Evolutionary conservation across 2,329 filamentous ascomycete species (phyloP).

Genomic region (Alternaria sp.): DNA sequence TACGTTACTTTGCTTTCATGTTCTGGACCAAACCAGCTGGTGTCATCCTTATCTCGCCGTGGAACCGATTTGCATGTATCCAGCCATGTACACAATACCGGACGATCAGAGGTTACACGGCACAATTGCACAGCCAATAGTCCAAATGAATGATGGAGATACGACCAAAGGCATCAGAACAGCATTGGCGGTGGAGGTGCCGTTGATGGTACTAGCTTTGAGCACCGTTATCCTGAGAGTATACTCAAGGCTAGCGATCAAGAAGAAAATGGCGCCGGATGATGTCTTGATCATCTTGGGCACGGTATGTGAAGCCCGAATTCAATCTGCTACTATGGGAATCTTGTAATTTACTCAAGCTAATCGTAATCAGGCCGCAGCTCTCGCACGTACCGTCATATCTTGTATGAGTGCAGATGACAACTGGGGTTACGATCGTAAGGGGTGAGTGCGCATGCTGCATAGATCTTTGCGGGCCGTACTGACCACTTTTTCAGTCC

Average conservation of each 20-base stretch:
- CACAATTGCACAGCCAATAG: slow-evolving; percentile 2
- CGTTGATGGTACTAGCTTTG: slow-evolving; percentile 32
- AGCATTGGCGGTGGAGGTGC: slow-evolving; percentile 34
- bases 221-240: slow-evolving; percentile 29
- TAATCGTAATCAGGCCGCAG: slow-evolving; percentile 22
- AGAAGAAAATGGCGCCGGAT: slow-evolving; percentile 30
- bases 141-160: slow-evolving; percentile 11
- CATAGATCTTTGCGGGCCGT: not conserved
- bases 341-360: not conserved
- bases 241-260: slow-evolving; percentile 32
- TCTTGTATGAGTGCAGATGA: slow-evolving; percentile 38
- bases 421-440: slow-evolving; percentile 29
- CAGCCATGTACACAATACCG: slow-evolving; percentile 7
- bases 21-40: not conserved
- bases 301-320: slow-evolving; percentile 13
- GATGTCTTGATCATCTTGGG: slow-evolving; percentile 33
- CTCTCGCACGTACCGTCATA: slow-evolving; percentile 31
- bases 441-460: slow-evolving; percentile 21
- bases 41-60: not conserved
- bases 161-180: slow-evolving; percentile 10
- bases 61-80: not conserved
- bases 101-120: not conserved
- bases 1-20: not conserved
- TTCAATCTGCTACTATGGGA: not conserved
- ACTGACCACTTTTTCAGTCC: slow-evolving; percentile 17